A percentile compares a stretch with the other conserved stretches of the same genome.
Conservation (phyloP, 108 stramenopile species). For the Nannochloropsis gaditana region DNA sequence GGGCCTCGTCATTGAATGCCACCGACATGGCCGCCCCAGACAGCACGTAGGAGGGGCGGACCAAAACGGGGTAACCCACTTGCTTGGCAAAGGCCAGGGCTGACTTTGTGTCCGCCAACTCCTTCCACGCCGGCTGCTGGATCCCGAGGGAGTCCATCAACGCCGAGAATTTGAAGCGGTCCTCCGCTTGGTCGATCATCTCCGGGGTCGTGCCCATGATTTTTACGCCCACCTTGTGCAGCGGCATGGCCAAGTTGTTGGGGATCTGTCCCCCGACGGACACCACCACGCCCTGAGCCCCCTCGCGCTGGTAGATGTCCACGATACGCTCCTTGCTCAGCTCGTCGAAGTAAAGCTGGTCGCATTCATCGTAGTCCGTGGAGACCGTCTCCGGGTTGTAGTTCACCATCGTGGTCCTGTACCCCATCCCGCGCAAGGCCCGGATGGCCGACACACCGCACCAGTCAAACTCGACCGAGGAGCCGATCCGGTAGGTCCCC, state of each 20-base stretch:
- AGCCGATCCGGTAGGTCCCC: conserved; percentile 95
- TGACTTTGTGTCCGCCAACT: conserved; percentile 71
- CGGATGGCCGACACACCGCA: conserved; percentile 94
- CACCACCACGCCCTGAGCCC: conserved; percentile 81
- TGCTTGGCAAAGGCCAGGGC: conserved; percentile 81
- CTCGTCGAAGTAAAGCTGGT: conserved; percentile 98
- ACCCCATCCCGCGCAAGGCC: conserved; percentile 75
- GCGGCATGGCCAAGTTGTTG: conserved; percentile 86
- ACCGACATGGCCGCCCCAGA: conserved; percentile 98
- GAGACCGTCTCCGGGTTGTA: conserved; percentile 99
- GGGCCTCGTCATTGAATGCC: conserved; percentile 75
- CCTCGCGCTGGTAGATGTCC: conserved; percentile 95
- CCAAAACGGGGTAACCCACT: conserved; percentile 68
- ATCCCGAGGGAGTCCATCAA: conserved; percentile 94
- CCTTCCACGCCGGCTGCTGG: conserved; percentile 89
- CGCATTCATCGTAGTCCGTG: conserved; percentile 98
- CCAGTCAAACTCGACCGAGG: conserved; percentile 98
- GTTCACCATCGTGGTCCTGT: conserved; percentile 86
- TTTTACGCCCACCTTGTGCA: conserved; percentile 79
- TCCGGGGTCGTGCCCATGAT: conserved; percentile 84
- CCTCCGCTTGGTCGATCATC: conserved; percentile 96
- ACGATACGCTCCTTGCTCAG: conserved; percentile 93
- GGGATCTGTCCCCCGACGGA: conserved; percentile 90
- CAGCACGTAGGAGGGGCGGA: conserved; percentile 92
- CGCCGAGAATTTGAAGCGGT: conserved; percentile 88